Evolutionary conservation across 2,329 filamentous ascomycete species (phyloP), one percentile per base, ranked within the genome.

Genomic region (Verticillium zaregamsianum): DNA sequence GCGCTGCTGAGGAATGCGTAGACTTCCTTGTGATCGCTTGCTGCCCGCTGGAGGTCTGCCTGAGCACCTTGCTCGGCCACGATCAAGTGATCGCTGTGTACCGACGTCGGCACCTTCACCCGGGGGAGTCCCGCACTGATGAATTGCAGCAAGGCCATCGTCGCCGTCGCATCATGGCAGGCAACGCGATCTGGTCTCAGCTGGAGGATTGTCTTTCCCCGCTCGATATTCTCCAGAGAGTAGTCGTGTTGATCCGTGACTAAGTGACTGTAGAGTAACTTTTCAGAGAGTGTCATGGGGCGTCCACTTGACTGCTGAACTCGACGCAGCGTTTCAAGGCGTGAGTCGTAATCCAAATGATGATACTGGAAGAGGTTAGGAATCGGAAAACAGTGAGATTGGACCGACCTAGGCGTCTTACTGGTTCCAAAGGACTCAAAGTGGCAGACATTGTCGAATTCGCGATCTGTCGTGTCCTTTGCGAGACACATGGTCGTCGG

Each of bases 71-170:
- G 68, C 31, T 74, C 68, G 2, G 59, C 59, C 6, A 70, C 68
- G 1, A 77, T 74, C 0, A 78, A 66, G 61, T 78, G 76, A 37
- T 77, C 75, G 45, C 75, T 75, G 57, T 78, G 76, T 0, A 78
- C 69, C 0, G 76, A 76, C 1, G 75, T 78, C 1, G 76, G 76
- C 0, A 75, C 67, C 52, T 69, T 69, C 3, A 77, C 75, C 31
- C 69, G 68, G 2, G 74, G 74, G 3, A 77, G 65, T 0, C 74
- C 76, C 2, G 75, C 76, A 54, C 73, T 77, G 57, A 78, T 78
- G 64, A 79, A 78, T 58, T 78, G 76, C 1, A 78, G 65, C 12
- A 77, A 62, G 2, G 76, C 76, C 76, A 78, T 78, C 5, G 74
- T 77, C 2, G 76, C 76, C 0, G 75, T 77, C 2, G 76, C 76